These are phyloP conservation scores for Cyberlindnera mrakii DNA, from an alignment of 805 yeast species.

Conservation along the genomic window DNA sequence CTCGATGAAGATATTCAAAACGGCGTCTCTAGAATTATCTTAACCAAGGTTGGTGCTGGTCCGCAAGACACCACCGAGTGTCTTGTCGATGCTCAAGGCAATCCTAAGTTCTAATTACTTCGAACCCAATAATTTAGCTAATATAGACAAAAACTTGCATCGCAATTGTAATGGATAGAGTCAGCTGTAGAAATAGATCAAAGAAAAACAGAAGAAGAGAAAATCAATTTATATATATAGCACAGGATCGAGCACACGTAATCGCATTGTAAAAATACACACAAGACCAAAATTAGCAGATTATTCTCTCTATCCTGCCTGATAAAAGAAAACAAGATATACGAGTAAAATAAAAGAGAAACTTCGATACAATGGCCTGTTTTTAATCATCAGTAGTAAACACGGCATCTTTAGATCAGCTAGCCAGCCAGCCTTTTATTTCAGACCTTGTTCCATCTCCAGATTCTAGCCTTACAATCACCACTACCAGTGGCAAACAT, in stretches of 20 bases:
- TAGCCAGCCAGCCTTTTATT: slow-evolving; percentile 12
- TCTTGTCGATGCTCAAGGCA: slow-evolving; percentile 56
- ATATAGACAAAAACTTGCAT: not conserved
- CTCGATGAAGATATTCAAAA: slow-evolving; percentile 47
- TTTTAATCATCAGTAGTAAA: not conserved
- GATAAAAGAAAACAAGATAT: not conserved
- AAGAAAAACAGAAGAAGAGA: not conserved
- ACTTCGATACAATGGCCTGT: not conserved
- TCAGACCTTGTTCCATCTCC: slow-evolving; percentile 68
- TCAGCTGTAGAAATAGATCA: not conserved
- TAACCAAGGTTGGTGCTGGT: slow-evolving; percentile 84
- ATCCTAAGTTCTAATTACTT: slow-evolving; percentile 33
- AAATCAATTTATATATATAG: not conserved
- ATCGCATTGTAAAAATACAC: not conserved
- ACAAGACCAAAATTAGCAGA: not conserved
- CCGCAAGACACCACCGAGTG: slow-evolving; percentile 58
- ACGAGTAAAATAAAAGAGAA: not conserved
- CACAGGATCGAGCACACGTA: not conserved
- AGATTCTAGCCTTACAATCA: slow-evolving; percentile 94
- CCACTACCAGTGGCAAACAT: slow-evolving; percentile 97
- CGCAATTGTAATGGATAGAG: not conserved
- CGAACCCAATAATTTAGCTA: not conserved
- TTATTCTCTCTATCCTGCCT: no score
- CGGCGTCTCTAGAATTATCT: slow-evolving; percentile 79
- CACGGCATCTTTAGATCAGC: not conserved